Evolutionary conservation across 306 rosid species (phyloP).

Genomic region (Vachellia collinsii): DNA sequence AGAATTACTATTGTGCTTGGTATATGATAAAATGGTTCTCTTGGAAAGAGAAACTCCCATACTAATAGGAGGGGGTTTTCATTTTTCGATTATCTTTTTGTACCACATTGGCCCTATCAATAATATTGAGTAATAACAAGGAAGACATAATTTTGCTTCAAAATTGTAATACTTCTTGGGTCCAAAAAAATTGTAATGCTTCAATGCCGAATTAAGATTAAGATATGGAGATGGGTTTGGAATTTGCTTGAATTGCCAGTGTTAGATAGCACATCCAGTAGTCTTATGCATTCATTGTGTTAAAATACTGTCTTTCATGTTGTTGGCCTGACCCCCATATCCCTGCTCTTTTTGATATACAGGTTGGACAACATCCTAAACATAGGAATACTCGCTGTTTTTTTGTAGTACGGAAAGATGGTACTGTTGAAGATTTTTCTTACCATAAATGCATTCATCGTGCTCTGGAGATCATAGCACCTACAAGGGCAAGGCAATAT

Average conservation of each 20-base stretch:
- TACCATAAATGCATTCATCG: constrained; percentile 76
- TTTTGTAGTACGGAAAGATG: constrained; percentile 64
- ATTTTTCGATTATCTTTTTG: neutral
- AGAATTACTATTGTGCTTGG: neutral
- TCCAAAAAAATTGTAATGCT: neutral
- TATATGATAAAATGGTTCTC: neutral
- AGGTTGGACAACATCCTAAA: constrained; percentile 76
- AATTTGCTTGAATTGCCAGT: constrained; percentile 17
- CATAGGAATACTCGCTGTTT: constrained; percentile 68
- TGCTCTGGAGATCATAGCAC: constrained; percentile 72
- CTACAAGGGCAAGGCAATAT: constrained; percentile 55
- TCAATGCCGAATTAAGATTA: neutral
- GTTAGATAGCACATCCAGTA: constrained; percentile 7
- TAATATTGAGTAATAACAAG: neutral
- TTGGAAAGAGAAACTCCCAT: neutral
- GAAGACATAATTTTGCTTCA: neutral
- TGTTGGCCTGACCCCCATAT: constrained; percentile 1
- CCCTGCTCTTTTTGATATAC: constrained; percentile 31
- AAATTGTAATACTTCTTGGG: neutral
- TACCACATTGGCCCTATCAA: neutral
- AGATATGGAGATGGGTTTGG: constrained; percentile 2
- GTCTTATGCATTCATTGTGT: constrained; percentile 5
- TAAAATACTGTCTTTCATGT: constrained; percentile 4
- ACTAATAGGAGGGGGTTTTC: neutral
- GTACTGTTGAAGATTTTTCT: constrained; percentile 78